Base-by-base conservation (phyloP, 352 stramenopile genomes). In the Pythium oligandrum region DNA sequence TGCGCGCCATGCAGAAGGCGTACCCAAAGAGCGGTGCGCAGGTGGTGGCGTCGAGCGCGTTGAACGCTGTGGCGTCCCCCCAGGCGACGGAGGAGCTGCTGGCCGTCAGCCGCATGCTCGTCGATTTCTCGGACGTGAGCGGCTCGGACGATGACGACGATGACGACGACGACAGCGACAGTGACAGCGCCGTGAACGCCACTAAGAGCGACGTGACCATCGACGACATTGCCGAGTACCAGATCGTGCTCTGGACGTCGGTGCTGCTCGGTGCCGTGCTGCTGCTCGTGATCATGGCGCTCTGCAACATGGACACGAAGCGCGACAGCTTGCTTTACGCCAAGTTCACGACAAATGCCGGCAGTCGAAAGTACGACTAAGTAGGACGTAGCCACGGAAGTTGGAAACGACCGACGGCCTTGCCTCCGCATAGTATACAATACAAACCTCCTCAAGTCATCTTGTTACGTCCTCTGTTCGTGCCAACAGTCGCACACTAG, bases 201-300 rank as follows among this genome's bases (percentile, higher is more conserved):
- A 76, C 67, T 8, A 55, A 48, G n/a, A 71, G 61, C 32, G 53
- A 65, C 9, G 37, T 83, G 9, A 74, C 63, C 17, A 69, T 90
- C 44, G 56, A 75, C 8, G 78, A 87, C 35, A 90, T 93, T 55
- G 73, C 69, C 8, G 68, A 88, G 63, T 91, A 75, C 59, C 83
- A 91, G 69, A 88, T 94, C 58, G 80, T 87, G 61, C 58, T 94
- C 36, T 94, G 83, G 83, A 91, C 77, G 38, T 83, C 76, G 9
- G 68, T 94, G 39, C 40, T 83, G 33, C 61, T 94, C 11, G 78
- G 56, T 31, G 57, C 63, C 6, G 50, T 86, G 51, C 53, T 85
- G 35, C 46, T 87, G 30, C 59, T 82, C 44, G 57, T 69, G 30
- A 64, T 93, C 33, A 48, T 83, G 49, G 70, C 70, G 7, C 83